phyloP scores from a whole-genome alignment of 805 yeast species.

The Cyberlindnera saturnus region DNA sequence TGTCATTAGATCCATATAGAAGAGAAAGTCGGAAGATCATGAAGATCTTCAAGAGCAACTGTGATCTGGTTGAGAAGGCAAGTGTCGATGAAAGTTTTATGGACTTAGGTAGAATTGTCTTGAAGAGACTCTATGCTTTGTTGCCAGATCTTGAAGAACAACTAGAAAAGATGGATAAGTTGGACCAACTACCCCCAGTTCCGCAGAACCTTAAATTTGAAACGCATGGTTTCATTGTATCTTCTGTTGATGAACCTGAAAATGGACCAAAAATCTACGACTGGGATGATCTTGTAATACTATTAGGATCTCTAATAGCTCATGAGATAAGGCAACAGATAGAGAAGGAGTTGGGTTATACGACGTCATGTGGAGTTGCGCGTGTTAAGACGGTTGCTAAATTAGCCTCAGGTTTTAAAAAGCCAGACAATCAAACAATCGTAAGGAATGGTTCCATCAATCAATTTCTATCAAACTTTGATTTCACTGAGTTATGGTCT shows the following conservation, averaged over 20 bases:
- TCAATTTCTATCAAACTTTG: constrained; percentile 53
- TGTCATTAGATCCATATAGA: constrained; percentile 85
- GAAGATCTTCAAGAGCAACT: constrained; percentile 51
- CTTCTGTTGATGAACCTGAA: constrained; percentile 6
- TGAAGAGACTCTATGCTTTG: constrained; percentile 31
- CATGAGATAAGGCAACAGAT: constrained; percentile 49
- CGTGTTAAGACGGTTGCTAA: constrained; percentile 76
- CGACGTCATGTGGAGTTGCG: constrained; percentile 86
- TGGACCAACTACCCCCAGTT: constrained; percentile 34
- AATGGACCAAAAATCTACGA: constrained; percentile 26
- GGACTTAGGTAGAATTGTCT: constrained; percentile 70
- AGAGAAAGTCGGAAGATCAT: constrained; percentile 79
- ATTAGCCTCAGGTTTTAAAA: constrained; percentile 75
- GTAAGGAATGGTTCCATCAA: constrained; percentile 44
- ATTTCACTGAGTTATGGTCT: constrained; percentile 75
- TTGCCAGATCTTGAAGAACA: constrained; percentile 40
- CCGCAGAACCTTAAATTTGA: constrained; percentile 31
- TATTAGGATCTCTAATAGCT: constrained; percentile 61
- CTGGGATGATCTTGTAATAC: constrained; percentile 78
- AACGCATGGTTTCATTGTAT: constrained; percentile 9
- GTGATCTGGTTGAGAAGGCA: constrained; percentile 81
- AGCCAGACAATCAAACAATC: constrained; percentile 84
- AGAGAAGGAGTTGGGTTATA: constrained; percentile 56
- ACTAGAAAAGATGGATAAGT: constrained; percentile 10
- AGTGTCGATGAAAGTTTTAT: constrained; percentile 92